Conservation (phyloP, 108 stramenopile genomes). For the Nitzschia palea region DNA sequence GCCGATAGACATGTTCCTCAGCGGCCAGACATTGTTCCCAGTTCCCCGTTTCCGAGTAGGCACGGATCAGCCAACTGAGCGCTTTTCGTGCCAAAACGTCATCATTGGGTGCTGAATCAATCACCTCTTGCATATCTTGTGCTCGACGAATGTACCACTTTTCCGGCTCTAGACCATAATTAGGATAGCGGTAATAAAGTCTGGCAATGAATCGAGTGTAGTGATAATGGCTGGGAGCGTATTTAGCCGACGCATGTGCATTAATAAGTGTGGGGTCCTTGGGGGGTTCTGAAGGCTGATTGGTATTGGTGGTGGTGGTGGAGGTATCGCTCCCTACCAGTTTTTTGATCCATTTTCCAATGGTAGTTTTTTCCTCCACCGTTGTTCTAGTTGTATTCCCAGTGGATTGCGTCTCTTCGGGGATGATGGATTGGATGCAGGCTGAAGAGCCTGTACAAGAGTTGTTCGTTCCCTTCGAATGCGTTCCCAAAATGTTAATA, state of each 20-base stretch:
- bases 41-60: conserved; percentile 17
- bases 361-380: no score
- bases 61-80: conserved; percentile 17
- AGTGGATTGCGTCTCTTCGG: no score
- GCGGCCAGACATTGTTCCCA: conserved; percentile 11
- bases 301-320: conserved; percentile 4
- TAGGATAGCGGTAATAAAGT: conserved; percentile 22
- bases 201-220: conserved; percentile 23
- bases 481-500: conserved; percentile 32
- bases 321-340: conserved; percentile 19
- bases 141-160: conserved; percentile 21
- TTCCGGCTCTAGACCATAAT: not conserved
- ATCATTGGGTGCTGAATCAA: conserved; percentile 10
- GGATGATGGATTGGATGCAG: no score
- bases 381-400: no score
- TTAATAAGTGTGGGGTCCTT: conserved; percentile 7
- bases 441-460: conserved; percentile 14
- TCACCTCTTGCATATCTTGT: conserved; percentile 10
- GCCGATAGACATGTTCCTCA: conserved; percentile 20
- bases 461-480: conserved; percentile 27
- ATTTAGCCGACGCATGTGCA: conserved; percentile 24
- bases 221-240: conserved; percentile 25
- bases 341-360: conserved; percentile 20
- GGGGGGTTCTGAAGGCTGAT: not conserved
- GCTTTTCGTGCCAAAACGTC: conserved; percentile 22